Percentiles rank a stretch among this genome's conserved stretches.
Conservation (phyloP, 2,329 filamentous ascomycete species). For the Alternaria sp. region DNA sequence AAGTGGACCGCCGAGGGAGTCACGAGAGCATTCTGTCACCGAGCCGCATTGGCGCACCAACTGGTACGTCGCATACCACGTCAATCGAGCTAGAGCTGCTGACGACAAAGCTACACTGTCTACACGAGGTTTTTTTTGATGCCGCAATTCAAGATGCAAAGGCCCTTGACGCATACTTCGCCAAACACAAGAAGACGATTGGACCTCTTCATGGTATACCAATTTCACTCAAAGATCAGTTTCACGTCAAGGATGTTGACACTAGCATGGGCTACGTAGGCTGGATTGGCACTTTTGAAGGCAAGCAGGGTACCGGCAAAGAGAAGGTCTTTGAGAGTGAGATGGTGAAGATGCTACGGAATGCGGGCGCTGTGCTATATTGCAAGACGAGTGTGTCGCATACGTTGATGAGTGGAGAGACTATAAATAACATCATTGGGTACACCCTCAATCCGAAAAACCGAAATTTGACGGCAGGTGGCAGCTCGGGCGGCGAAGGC, state of each 20-base stretch:
- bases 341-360: conserved; percentile 64
- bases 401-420: conserved; percentile 67
- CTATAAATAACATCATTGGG: conserved; percentile 67
- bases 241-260: conserved; percentile 58
- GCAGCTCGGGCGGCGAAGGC: conserved; percentile 68
- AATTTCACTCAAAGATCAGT: conserved; percentile 60
- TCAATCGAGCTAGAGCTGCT: not conserved
- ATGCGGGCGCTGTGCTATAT: conserved; percentile 64
- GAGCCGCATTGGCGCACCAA: conserved; percentile 63
- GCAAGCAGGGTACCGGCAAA: conserved; percentile 60
- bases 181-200: conserved; percentile 43
- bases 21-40: conserved; percentile 65
- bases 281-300: conserved; percentile 70
- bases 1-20: conserved; percentile 66
- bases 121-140: conserved; percentile 61
- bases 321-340: conserved; percentile 66
- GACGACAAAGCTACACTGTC: conserved; percentile 35
- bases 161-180: conserved; percentile 53
- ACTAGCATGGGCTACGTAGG: conserved; percentile 69
- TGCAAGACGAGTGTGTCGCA: conserved; percentile 67
- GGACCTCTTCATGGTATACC: conserved; percentile 59
- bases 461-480: conserved; percentile 61
- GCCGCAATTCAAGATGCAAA: conserved; percentile 55
- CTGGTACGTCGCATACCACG: conserved; percentile 27
- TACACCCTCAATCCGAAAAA: conserved; percentile 67